phyloP scores from a whole-genome alignment of 75 land plant genomes.

The Selaginella tamariscina region DNA sequence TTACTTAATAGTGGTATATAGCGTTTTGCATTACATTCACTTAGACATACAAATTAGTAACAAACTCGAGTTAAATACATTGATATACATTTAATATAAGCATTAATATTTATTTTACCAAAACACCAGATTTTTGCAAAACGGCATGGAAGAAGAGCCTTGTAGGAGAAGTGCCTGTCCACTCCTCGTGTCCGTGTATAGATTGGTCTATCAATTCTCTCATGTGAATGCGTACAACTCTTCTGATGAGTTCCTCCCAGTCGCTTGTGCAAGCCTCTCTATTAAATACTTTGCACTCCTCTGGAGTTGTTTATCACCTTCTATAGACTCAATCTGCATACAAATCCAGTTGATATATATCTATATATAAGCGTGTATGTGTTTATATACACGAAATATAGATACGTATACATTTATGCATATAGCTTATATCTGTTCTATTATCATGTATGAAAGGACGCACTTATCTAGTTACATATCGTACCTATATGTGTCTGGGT shows the following conservation, averaged over 20 bases:
- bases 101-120: constrained; percentile 5
- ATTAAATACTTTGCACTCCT: constrained; percentile 14
- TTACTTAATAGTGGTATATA: not conserved
- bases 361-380: no score
- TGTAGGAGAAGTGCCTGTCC: constrained; percentile 20
- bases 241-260: constrained; percentile 17
- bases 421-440: no score
- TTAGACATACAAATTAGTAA: not conserved
- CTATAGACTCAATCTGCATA: constrained; percentile 22
- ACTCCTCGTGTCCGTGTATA: constrained; percentile 22
- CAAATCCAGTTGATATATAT: not conserved
- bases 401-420: no score
- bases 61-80: not conserved
- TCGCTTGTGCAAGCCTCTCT: constrained; percentile 16
- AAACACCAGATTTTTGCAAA: constrained; percentile 20
- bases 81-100: no score
- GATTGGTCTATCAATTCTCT: constrained; percentile 12
- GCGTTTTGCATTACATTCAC: no score
- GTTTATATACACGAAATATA: no score
- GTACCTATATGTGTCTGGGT: no score
- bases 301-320: constrained; percentile 16
- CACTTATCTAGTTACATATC: no score
- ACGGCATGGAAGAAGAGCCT: constrained; percentile 21
- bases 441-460: no score
- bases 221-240: constrained; percentile 17